Evolutionary conservation across 169 alveolate species (phyloP).

Genomic region (Cryptosporidium felis): DNA sequence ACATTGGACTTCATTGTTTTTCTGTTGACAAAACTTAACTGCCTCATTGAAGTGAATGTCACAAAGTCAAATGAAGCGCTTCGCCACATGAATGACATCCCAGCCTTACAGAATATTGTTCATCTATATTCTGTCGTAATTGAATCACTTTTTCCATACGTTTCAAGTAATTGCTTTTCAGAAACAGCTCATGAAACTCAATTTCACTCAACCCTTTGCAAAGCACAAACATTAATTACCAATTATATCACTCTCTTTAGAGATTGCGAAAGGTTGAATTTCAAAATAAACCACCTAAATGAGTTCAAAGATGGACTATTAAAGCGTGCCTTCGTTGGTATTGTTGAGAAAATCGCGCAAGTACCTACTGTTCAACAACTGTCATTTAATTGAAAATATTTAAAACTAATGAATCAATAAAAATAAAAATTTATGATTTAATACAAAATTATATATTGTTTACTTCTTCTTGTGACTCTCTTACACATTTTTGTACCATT

Average conservation of each 20-base stretch:
- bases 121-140: background rate
- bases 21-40: slow-evolving; percentile 3
- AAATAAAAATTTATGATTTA: background rate
- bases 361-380: slow-evolving; percentile 42
- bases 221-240: background rate
- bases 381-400: background rate
- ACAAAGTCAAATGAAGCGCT: background rate
- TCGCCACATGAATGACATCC: background rate
- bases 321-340: slow-evolving; percentile 3
- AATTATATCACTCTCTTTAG: background rate
- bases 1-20: slow-evolving; percentile 3
- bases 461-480: slow-evolving; percentile 66
- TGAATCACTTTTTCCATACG: background rate
- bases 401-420: background rate
- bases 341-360: slow-evolving; percentile 18
- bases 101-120: background rate
- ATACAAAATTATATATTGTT: background rate
- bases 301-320: background rate
- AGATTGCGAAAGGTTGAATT: slow-evolving; percentile 14
- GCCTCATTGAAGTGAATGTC: background rate
- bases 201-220: background rate
- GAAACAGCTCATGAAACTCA: background rate
- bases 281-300: background rate
- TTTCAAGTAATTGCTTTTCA: background rate
- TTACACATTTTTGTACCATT: slow-evolving; percentile 83